Base-by-base conservation (phyloP, 2,329 filamentous ascomycete genomes). In the Emericellopsis cladophorae region DNA sequence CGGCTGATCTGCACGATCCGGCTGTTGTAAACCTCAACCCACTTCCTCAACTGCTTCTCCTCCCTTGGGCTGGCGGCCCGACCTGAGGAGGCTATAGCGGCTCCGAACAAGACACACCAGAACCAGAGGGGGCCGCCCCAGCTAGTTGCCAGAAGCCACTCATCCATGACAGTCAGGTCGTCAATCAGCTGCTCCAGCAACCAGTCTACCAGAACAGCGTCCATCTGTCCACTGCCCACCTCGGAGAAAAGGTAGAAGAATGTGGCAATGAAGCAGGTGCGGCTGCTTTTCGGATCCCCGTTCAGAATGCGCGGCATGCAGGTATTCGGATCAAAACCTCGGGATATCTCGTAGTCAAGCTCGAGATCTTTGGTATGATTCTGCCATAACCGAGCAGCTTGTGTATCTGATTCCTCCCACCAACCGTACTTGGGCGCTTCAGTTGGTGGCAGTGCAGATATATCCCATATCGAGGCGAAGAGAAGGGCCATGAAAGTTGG, bases 181-280 rank as follows among this genome's bases (percentile, higher is more conserved):
- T 62, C 61, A 12, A 66, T 57, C 37, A 67, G 54, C 43, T 68
- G 64, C 47, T 67, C 65, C 36, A 67, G 55, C 36, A 67, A 59
- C 64, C 63, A 67, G 44, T 62, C 63, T 6, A 65, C 56, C 31
- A 68, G 56, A 41, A 65, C 63, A 22, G 61, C 59, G 44, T 66
- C 63, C 32, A 68, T 57, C 26, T 55, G 53, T 31, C 54, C 57
- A 40, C 64, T 57, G 32, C 63, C 62, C 43, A 68, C 50, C 44
- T 67, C 64, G 37, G 65, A 59, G 53, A 64, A 62, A 34, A 68
- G 57, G 49, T 67, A 68, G 50, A 68, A 64, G 49, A 67, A 67
- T 29, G 63, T 66, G 33, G 64, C 62, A 41, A 67, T 64, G 50
- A 66, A 67, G 41, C 62, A 63, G 31, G 61, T 64, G 37, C 65